Percentiles rank a stretch among this genome's conserved stretches.
Evolutionary conservation across 768 basidiomycete species (phyloP).

Genomic region (Gloeophyllum trabeum): DNA sequence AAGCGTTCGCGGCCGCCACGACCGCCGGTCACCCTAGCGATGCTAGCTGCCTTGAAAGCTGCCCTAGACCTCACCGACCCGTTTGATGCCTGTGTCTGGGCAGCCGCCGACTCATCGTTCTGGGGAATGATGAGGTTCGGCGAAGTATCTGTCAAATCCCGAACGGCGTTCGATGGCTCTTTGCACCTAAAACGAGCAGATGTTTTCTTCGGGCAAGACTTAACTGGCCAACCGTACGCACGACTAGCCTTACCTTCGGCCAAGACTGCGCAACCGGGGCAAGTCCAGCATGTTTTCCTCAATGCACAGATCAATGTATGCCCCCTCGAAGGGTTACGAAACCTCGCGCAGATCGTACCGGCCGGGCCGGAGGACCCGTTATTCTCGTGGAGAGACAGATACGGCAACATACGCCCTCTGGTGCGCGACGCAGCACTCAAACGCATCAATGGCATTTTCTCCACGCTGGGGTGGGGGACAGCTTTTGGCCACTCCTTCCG

Average conservation of each 20-base stretch:
- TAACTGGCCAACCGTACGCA: conserved; percentile 16
- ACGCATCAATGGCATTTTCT: conserved; percentile 20
- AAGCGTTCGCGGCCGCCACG: conserved; percentile 12
- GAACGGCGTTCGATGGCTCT: conserved; percentile 8
- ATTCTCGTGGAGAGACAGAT: conserved; percentile 23
- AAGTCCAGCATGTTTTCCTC: conserved; percentile 20
- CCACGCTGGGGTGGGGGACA: conserved; percentile 16
- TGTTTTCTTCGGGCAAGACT: conserved; percentile 13
- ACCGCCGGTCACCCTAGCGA: conserved; percentile 21
- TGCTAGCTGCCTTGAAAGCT: conserved; percentile 15
- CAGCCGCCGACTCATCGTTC: conserved; percentile 23
- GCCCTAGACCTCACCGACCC: conserved; percentile 15
- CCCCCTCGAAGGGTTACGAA: conserved; percentile 18
- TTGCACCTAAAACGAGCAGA: conserved; percentile 16
- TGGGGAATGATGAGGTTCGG: conserved; percentile 29
- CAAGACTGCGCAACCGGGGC: conserved; percentile 23
- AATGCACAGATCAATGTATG: conserved; percentile 14
- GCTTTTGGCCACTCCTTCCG: conserved; percentile 30
- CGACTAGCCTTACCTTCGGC: conserved; percentile 20
- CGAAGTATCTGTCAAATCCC: conserved; percentile 19
- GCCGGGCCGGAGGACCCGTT: conserved; percentile 21
- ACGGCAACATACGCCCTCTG: conserved; percentile 18
- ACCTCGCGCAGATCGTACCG: conserved; percentile 14
- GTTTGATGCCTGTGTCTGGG: conserved; percentile 31
- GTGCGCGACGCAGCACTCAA: conserved; percentile 14